These are phyloP conservation scores for Aspergillus udagawae DNA, from an alignment of 2,329 filamentous ascomycete species.

Conservation along the genomic window DNA sequence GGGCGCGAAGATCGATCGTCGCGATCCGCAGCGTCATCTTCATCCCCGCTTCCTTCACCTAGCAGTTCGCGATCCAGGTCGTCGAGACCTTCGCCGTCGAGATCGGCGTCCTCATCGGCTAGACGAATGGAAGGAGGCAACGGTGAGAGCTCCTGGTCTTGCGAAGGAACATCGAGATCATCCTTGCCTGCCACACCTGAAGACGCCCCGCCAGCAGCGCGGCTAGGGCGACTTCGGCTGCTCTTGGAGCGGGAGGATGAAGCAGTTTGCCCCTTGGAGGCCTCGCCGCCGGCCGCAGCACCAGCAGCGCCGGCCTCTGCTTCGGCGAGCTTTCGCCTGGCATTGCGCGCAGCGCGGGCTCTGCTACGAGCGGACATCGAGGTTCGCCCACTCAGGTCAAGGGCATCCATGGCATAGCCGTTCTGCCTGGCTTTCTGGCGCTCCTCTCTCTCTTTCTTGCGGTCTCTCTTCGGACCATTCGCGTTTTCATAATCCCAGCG, in stretches of 20 bases:
- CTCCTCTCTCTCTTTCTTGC: slow-evolving; percentile 35
- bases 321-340: slow-evolving; percentile 27
- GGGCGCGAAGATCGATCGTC: slow-evolving; percentile 15
- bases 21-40: slow-evolving; percentile 17
- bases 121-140: slow-evolving; percentile 8
- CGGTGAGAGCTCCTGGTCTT: slow-evolving; percentile 20
- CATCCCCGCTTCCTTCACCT: slow-evolving; percentile 32
- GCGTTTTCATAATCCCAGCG: slow-evolving; percentile 44
- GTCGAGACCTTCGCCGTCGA: slow-evolving; percentile 22
- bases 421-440: slow-evolving; percentile 31
- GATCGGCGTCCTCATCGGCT: slow-evolving; percentile 22
- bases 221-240: slow-evolving; percentile 19
- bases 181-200: slow-evolving; percentile 8
- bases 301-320: slow-evolving; percentile 18
- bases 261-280: slow-evolving; percentile 16
- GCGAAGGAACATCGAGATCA: slow-evolving; percentile 21
- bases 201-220: slow-evolving; percentile 11
- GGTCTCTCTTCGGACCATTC: slow-evolving; percentile 36
- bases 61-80: not conserved
- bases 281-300: slow-evolving; percentile 13
- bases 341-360: slow-evolving; percentile 21
- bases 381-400: slow-evolving; percentile 15
- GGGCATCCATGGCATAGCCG: slow-evolving; percentile 14
- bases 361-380: slow-evolving; percentile 19
- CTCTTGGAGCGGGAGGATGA: slow-evolving; percentile 23